Conservation (phyloP, 1,284 basidiomycete genomes). For the Ceratobasidium papillatum region DNA sequence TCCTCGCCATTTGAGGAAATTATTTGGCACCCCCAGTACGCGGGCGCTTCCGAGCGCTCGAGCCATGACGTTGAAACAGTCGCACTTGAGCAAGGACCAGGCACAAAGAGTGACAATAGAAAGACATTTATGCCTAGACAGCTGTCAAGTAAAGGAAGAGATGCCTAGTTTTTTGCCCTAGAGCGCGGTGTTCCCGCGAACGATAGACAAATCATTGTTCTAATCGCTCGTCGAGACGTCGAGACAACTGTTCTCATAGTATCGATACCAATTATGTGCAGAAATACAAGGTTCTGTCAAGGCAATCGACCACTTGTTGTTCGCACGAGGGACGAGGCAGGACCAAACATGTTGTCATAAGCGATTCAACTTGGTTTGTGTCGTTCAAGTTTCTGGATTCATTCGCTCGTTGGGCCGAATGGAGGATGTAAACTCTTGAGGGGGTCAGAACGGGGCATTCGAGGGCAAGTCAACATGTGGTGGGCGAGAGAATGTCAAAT, state of each 20-base stretch:
- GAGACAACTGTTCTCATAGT: not conserved
- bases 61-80: not conserved
- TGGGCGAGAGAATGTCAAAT: slow-evolving; percentile 23
- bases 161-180: not conserved
- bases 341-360: not conserved
- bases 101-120: not conserved
- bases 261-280: not conserved
- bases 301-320: not conserved
- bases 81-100: not conserved
- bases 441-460: slow-evolving; percentile 7
- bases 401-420: too few species aligned
- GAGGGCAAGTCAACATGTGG: slow-evolving; percentile 13
- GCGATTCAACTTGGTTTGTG: not conserved
- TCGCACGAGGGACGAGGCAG: not conserved
- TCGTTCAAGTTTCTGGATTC: not conserved
- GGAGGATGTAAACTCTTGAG: not conserved
- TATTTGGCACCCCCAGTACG: not conserved
- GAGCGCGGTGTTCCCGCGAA: not conserved
- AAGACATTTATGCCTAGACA: not conserved
- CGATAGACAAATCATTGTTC: not conserved
- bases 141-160: not conserved
- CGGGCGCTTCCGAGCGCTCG: not conserved
- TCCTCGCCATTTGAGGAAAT: slow-evolving; percentile 1
- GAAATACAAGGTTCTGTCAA: slow-evolving; percentile 1
- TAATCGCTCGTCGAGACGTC: not conserved